Evolutionary conservation across 352 stramenopile genomes (phyloP), one percentile per base, ranked within the genome.

Genomic region (Globisporangium acanthophoron): DNA sequence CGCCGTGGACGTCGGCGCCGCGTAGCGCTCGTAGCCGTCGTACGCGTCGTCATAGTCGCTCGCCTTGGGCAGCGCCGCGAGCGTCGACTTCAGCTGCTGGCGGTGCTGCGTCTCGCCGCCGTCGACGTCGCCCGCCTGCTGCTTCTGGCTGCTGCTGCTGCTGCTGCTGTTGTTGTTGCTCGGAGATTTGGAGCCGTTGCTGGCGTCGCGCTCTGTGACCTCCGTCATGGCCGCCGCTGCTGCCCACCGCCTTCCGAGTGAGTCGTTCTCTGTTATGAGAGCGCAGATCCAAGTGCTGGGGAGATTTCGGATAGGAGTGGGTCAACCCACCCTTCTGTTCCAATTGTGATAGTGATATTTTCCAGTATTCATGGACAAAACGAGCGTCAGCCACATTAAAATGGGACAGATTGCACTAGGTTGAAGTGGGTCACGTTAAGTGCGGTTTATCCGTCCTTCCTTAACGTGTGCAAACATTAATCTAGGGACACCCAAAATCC

Each of bases 1-100:
- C 18, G 73, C 71, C 45, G 69, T 80, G 44, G 73, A 78, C 52
- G 71, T 80, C 24, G 58, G 59, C 2, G 43, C 43, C 16, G 51
- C 35, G 47, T 66, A 66, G 16, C 39, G n/a, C 1, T 66, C 60
- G 40, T 66, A 61, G 29, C 60, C 41, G 47, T 51, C 44, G 54
- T 62, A 62, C 15, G 46, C 41, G 40, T 51, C 51, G 7, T 68
- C 61, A 29, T 63, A 52, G 0, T 67, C 13, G 46, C 47, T n/a
- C 55, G 56, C 18, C 33, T 53, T 61, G 18, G 73, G 73, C 27
- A 83, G 53, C 40, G 71, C 59, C 15, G 66, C 65, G 39, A 83
- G 57, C 18, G 77, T 64, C 18, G 61, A 69, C 3, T 64, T 49
- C 46, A 80, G 58, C 16, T 78, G 64, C 31, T 55, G 43, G 21